These are phyloP conservation scores for Pseudocercospora fuligena DNA, from an alignment of 2,329 filamentous ascomycete species.

Conservation along the genomic window DNA sequence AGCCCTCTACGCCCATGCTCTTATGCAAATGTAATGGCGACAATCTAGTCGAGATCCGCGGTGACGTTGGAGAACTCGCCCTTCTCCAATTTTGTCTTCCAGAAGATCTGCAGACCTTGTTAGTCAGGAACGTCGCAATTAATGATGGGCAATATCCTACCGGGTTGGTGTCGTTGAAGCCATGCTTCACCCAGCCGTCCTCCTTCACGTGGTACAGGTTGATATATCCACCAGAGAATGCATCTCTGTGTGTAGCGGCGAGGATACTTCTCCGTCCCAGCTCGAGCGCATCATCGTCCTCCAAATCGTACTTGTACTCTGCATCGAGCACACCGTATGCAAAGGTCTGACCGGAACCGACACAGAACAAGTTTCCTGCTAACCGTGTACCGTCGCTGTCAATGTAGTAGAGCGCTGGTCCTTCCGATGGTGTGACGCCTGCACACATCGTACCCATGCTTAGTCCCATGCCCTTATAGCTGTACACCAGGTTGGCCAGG, in stretches of 20 bases:
- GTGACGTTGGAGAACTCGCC: slow-evolving; percentile 98
- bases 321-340: slow-evolving; percentile 97
- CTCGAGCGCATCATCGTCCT: slow-evolving; percentile 85
- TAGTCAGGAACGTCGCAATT: not conserved
- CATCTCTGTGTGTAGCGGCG: slow-evolving; percentile 94
- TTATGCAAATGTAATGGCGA: slow-evolving; percentile 9
- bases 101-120: slow-evolving; percentile 70
- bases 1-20: slow-evolving; percentile 7
- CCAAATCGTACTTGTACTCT: slow-evolving; percentile 89
- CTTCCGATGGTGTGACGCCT: slow-evolving; percentile 92
- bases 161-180: slow-evolving; percentile 96
- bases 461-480: slow-evolving; percentile 97
- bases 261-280: slow-evolving; percentile 90
- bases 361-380: slow-evolving; percentile 94
- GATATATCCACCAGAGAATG: slow-evolving; percentile 98
- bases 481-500: slow-evolving; percentile 96
- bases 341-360: slow-evolving; percentile 97
- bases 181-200: slow-evolving; percentile 97
- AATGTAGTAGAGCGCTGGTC: slow-evolving; percentile 97
- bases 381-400: slow-evolving; percentile 95
- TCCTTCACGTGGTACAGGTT: slow-evolving; percentile 99
- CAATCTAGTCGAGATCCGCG: slow-evolving; percentile 61
- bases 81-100: slow-evolving; percentile 98
- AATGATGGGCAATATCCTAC: slow-evolving; percentile 1
- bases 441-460: slow-evolving; percentile 99